Evolutionary conservation across 192 early-diverging fungal genomes (phyloP), one percentile per base, ranked within the genome.

Genomic region (Backusella tarrabulga): DNA sequence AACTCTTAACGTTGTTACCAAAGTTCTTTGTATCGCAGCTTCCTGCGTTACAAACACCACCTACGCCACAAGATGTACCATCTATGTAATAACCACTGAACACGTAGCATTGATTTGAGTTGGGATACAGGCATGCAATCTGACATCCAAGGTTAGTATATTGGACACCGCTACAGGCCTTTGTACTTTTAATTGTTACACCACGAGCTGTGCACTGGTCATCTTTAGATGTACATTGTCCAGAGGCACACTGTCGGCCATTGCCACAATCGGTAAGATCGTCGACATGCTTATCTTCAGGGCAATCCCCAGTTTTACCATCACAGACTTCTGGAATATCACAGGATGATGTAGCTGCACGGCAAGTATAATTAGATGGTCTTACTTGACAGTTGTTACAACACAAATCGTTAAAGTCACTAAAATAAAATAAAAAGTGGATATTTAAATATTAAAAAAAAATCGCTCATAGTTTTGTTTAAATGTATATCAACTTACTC

Each of bases 361-460:
- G 90, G 76, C 97, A 99, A 41, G 94, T 85, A n/a, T 88, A 79
- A 42, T 87, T 90, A 26, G 82, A 78, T 17, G 91, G 68, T 46
- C 83, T 78, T 29, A 94, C 41, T 68, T 92, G 80, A 85, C 97
- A 98, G 29, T 88, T 81, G 2, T 74, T 67, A 85, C 97, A 99
- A 84, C 97, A 99, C 40, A 88, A 81, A 77, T 97, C 96, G 81
- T 97, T 97, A 60, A 82, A 76, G 77, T 96, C 95, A 63, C 90
- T 92, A 73, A 41, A 36, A 19, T 14, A 50, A 40, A 44, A 26
- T 11, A 38, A 21, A 34, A 71, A 54, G 21, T 54, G 6, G 8
- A 23, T 54, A 54, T 54, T 60, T 26, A 60, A 11, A 60, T 34
- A 32, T 29, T 32, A 77, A 54, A 26, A 56, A 21, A n/a, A 52